Evolutionary conservation across 1,284 basidiomycete genomes (phyloP).

Genomic region (Apiotrichum sp.): DNA sequence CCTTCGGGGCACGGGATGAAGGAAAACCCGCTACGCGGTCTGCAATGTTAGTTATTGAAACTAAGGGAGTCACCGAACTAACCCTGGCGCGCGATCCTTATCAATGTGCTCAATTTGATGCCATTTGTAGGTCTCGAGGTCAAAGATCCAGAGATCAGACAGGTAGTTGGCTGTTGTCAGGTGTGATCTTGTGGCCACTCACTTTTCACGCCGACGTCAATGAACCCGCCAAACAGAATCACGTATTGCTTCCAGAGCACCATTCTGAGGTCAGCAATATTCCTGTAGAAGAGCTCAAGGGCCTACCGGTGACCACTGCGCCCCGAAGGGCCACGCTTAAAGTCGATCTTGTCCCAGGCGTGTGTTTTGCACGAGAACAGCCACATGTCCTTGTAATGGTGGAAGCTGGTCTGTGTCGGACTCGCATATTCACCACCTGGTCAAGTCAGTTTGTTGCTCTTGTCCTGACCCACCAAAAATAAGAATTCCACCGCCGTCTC

Average conservation of each 20-base stretch:
- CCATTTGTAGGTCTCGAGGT: constrained; percentile 84
- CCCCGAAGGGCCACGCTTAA: constrained; percentile 72
- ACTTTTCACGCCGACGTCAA: constrained; percentile 74
- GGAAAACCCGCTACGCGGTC: constrained; percentile 78
- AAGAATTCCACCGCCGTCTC: constrained; percentile 74
- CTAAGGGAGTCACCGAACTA: not conserved
- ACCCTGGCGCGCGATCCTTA: constrained; percentile 58
- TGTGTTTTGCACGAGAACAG: constrained; percentile 49
- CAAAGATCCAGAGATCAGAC: constrained; percentile 83
- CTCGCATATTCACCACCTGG: constrained; percentile 79
- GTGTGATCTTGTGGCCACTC: constrained; percentile 12
- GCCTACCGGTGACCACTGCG: constrained; percentile 73
- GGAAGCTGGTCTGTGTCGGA: constrained; percentile 77
- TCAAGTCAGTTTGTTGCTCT: not conserved
- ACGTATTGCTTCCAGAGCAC: constrained; percentile 83
- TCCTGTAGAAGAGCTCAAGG: constrained; percentile 67
- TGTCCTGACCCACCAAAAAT: constrained; percentile 60
- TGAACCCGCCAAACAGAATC: constrained; percentile 80
- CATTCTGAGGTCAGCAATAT: constrained; percentile 56
- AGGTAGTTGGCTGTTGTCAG: constrained; percentile 63
- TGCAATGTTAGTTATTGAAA: constrained; percentile 31
- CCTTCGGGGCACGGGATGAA: constrained; percentile 76
- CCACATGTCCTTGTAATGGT: constrained; percentile 77
- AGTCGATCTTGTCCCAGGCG: constrained; percentile 83
- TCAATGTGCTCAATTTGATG: constrained; percentile 67